A percentile compares a stretch with the other conserved stretches of the same genome.
Conservation (phyloP, 805 yeast genomes). For the Lachancea thermotolerans region DNA sequence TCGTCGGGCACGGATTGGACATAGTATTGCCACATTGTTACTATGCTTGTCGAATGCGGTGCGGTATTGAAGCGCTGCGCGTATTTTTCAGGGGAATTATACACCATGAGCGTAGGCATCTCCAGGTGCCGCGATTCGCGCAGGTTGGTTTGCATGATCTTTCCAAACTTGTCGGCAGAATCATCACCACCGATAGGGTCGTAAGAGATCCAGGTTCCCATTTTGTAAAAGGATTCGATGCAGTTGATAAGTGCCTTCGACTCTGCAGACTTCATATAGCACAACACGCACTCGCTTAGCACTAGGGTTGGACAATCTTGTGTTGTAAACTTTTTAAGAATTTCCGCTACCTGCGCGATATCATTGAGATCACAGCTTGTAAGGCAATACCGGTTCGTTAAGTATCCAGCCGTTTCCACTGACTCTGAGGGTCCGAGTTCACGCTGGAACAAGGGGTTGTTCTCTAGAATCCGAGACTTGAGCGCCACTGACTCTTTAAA, state of each 20-base stretch:
- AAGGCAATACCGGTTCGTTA: slow-evolving; percentile 23
- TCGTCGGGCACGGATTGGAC: slow-evolving; percentile 28
- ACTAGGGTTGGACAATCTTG: slow-evolving; percentile 39
- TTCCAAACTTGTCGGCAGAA: slow-evolving; percentile 39
- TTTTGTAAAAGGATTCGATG: slow-evolving; percentile 24
- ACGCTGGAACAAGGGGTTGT: slow-evolving; percentile 4
- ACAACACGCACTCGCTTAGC: slow-evolving; percentile 52
- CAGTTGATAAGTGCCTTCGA: slow-evolving; percentile 35
- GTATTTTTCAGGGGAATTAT: slow-evolving; percentile 34
- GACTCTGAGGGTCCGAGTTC: background rate
- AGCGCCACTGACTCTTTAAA: slow-evolving; percentile 40
- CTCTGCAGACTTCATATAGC: slow-evolving; percentile 42
- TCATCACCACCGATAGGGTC: slow-evolving; percentile 55
- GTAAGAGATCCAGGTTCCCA: slow-evolving; percentile 36
- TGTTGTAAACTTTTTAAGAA: slow-evolving; percentile 19
- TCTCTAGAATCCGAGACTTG: slow-evolving; percentile 29
- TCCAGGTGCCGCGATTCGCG: slow-evolving; percentile 41
- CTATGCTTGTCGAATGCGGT: slow-evolving; percentile 6
- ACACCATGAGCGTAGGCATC: slow-evolving; percentile 34
- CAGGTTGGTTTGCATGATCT: slow-evolving; percentile 47
- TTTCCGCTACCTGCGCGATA: slow-evolving; percentile 19
- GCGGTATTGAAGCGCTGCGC: slow-evolving; percentile 15
- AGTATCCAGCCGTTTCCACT: background rate
- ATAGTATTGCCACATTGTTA: slow-evolving; percentile 33
- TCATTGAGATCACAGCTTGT: slow-evolving; percentile 33